These are phyloP conservation scores for Anisodus acutangulus DNA, from an alignment of 257 asterid species.

Conservation along the genomic window DNA sequence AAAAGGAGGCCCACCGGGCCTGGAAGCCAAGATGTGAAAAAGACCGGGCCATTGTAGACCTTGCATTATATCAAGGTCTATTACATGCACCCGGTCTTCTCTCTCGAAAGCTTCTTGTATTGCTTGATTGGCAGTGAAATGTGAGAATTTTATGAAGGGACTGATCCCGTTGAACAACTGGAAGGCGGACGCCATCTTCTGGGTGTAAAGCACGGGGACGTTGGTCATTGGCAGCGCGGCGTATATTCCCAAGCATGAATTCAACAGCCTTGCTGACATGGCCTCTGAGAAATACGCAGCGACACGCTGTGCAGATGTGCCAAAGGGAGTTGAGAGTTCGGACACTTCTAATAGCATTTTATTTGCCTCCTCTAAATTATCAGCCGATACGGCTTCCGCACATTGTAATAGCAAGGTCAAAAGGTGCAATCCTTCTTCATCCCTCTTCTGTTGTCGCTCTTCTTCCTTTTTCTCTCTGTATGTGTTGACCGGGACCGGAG, in stretches of 20 bases:
- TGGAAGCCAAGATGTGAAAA: slow-evolving; percentile 82
- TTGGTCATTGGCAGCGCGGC: slow-evolving; percentile 58
- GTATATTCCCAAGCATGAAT: slow-evolving; percentile 84
- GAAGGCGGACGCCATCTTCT: slow-evolving; percentile 83
- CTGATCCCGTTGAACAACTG: slow-evolving; percentile 94
- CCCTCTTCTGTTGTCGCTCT: slow-evolving; percentile 61
- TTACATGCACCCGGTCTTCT: slow-evolving; percentile 90
- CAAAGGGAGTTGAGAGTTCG: slow-evolving; percentile 87
- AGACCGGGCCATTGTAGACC: slow-evolving; percentile 99
- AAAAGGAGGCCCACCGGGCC: slow-evolving; percentile 93
- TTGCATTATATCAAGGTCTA: slow-evolving; percentile 96
- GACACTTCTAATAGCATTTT: slow-evolving; percentile 78
- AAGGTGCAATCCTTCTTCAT: slow-evolving; percentile 85
- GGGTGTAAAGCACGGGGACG: slow-evolving; percentile 58
- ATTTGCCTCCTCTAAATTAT: slow-evolving; percentile 84
- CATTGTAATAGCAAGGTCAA: slow-evolving; percentile 80
- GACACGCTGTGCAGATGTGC: slow-evolving; percentile 96
- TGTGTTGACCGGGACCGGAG: slow-evolving; percentile 33
- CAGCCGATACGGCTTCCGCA: slow-evolving; percentile 87
- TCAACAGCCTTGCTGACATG: slow-evolving; percentile 85
- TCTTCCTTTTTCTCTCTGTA: slow-evolving; percentile 58
- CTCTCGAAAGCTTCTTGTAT: slow-evolving; percentile 95
- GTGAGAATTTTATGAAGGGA: slow-evolving; percentile 92
- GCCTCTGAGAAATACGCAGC: slow-evolving; percentile 99
- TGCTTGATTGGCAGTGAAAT: slow-evolving; percentile 96